Evolutionary conservation across 2,329 filamentous ascomycete genomes (phyloP), one percentile per base, ranked within the genome.

Genomic region (Eutypa lata): DNA sequence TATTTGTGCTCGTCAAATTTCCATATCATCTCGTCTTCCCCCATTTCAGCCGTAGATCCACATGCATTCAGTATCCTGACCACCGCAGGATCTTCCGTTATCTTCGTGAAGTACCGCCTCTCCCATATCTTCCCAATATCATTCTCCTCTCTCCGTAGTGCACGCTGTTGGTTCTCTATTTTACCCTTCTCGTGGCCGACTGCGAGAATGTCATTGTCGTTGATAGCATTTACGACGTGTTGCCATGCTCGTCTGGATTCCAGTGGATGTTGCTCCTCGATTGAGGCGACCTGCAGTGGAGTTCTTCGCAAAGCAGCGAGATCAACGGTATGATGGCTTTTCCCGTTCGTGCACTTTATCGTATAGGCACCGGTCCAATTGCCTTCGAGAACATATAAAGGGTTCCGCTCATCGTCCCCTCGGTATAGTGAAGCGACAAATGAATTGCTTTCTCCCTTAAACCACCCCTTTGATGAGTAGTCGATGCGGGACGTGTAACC

Each of bases 371-470:
- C 90, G 53, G 86, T 95, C 94, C 94, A 99, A 69, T 95, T 90
- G 22, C 94, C 94, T 28, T 91, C 86, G 38, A 88, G 80, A n/a
- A 86, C 90, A 77, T 93, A 97, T 47, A 87, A 77, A 55, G 84
- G 80, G 49, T 89, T 87, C 72, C 88, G 89, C 71, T 87, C 90
- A 72, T 78, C 77, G 75, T 84, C 73, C 71, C 89, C 84, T 16
- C 77, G 80, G 73, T 88, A 91, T 53, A 97, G 70, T 22, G 78
- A 79, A 14, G 91, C 93, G 13, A 78, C 84, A 69, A 97, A 91
- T 52, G 82, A 89, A 76, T 97, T 97, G 78, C 96, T 97, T 80
- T 96, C 96, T 60, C 93, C 94, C 45, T 88, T 91, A 10, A 99
- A 73, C 93, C 93, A 99, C 53, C 93, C 93, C 69, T 91, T 93